phyloP scores from a whole-genome alignment of 371 early-diverging fungal species.

The Mucor plumbeus region DNA sequence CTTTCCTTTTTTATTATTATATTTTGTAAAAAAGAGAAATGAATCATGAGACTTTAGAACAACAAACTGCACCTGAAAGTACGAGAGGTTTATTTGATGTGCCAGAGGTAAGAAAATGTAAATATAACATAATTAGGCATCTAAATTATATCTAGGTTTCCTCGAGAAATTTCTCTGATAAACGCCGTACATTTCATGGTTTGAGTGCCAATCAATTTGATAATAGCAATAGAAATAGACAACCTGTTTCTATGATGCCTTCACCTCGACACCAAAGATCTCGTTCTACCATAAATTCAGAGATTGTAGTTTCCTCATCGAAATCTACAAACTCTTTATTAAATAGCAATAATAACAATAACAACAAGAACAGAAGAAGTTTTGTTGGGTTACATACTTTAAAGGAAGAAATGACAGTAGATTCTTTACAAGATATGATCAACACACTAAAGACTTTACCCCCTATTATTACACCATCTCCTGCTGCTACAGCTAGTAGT shows the following conservation, averaged over 20 bases:
- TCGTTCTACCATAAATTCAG: constrained; percentile 47
- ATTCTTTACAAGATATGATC: constrained; percentile 62
- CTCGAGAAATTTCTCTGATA: constrained; percentile 26
- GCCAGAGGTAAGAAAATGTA: constrained; percentile 24
- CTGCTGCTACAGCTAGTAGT: background rate
- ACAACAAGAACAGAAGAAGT: constrained; percentile 21
- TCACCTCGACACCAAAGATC: constrained; percentile 46
- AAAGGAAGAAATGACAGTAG: constrained; percentile 40
- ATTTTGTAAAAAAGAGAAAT: constrained; percentile 29
- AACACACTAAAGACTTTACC: constrained; percentile 59
- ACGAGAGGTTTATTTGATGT: constrained; percentile 56
- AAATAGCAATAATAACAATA: constrained; percentile 2
- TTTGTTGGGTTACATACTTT: constrained; percentile 27
- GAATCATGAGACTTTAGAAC: constrained; percentile 44
- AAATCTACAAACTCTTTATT: constrained; percentile 20
- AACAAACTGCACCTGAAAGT: constrained; percentile 57
- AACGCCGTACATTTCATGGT: constrained; percentile 42
- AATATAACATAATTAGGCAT: background rate
- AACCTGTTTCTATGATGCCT: constrained; percentile 33
- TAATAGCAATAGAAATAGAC: constrained; percentile 17
- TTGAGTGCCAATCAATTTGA: constrained; percentile 12
- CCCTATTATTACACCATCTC: constrained; percentile 31
- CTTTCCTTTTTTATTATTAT: constrained; percentile 9
- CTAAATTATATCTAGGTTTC: background rate
- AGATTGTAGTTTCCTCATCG: constrained; percentile 37